Evolutionary conservation across 2,329 filamentous ascomycete genomes (phyloP).

Genomic region (Beauveria pseudobassiana): DNA sequence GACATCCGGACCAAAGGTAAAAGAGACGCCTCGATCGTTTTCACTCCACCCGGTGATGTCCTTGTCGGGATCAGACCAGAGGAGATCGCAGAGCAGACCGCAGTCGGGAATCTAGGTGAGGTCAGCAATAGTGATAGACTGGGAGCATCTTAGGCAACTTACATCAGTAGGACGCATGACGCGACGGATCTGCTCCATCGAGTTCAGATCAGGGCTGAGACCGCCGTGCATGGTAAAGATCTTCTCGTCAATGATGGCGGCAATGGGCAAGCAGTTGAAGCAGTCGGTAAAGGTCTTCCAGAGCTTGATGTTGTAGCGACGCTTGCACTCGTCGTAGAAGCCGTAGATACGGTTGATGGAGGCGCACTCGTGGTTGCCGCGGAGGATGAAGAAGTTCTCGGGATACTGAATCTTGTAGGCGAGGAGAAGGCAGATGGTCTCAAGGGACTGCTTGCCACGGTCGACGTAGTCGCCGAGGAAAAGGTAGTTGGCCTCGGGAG

Average conservation of each 20-base stretch:
- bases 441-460: conserved; percentile 96
- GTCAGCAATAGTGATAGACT: conserved; percentile 11
- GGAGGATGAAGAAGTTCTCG: conserved; percentile 98
- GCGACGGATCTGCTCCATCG: conserved; percentile 98
- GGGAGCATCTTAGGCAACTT: conserved; percentile 38
- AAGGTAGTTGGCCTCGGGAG: conserved; percentile 97
- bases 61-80: conserved; percentile 99
- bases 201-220: conserved; percentile 93
- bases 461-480: conserved; percentile 99
- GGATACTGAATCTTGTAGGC: conserved; percentile 99
- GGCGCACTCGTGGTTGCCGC: conserved; percentile 98
- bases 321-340: conserved; percentile 99
- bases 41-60: conserved; percentile 99
- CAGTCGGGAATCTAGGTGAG: conserved; percentile 85
- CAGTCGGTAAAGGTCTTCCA: conserved; percentile 99
- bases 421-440: conserved; percentile 93
- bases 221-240: conserved; percentile 99
- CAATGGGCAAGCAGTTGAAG: conserved; percentile 98
- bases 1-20: conserved; percentile 96
- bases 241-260: conserved; percentile 98
- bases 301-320: conserved; percentile 97
- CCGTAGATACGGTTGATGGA: conserved; percentile 99
- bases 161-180: conserved; percentile 99
- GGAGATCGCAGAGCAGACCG: conserved; percentile 89
- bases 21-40: conserved; percentile 96